Evolutionary conservation across 768 basidiomycete genomes (phyloP).

Genomic region (Boletellus ananas): DNA sequence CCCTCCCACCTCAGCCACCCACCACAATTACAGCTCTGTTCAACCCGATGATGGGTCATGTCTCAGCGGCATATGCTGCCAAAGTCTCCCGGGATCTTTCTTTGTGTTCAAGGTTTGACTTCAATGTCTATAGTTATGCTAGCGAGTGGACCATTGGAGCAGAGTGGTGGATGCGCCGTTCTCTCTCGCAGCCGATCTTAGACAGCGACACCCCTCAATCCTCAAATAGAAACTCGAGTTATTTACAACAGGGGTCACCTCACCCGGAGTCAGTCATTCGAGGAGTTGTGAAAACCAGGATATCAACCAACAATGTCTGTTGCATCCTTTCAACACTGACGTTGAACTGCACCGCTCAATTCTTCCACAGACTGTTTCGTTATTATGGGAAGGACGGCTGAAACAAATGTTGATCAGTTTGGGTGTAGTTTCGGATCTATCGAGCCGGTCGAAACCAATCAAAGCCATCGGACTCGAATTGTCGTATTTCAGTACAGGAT

Average conservation of each 20-base stretch:
- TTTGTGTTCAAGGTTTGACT: slow-evolving; percentile 87
- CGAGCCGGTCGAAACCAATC: slow-evolving; percentile 81
- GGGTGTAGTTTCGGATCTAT: slow-evolving; percentile 88
- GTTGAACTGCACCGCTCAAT: neutral
- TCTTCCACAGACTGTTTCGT: slow-evolving; percentile 65
- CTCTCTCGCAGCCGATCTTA: slow-evolving; percentile 29
- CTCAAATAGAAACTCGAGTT: slow-evolving; percentile 1
- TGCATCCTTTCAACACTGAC: neutral
- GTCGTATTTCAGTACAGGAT: slow-evolving; percentile 81
- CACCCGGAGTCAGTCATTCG: slow-evolving; percentile 40
- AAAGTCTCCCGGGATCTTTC: slow-evolving; percentile 82
- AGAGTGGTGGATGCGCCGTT: slow-evolving; percentile 90
- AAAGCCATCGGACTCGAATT: slow-evolving; percentile 88
- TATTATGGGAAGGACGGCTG: slow-evolving; percentile 93
- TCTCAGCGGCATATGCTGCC: slow-evolving; percentile 88
- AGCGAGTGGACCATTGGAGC: slow-evolving; percentile 95
- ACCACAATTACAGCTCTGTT: slow-evolving; percentile 93
- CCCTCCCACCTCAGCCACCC: slow-evolving; percentile 64
- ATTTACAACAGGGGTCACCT: slow-evolving; percentile 6
- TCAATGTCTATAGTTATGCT: slow-evolving; percentile 96
- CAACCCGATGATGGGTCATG: slow-evolving; percentile 94
- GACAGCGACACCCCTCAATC: slow-evolving; percentile 9
- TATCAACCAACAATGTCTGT: slow-evolving; percentile 85
- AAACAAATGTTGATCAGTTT: slow-evolving; percentile 86
- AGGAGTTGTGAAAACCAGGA: slow-evolving; percentile 86